Conservation (phyloP, 164 flowering plant genomes). For the Macadamia integrifolia region DNA sequence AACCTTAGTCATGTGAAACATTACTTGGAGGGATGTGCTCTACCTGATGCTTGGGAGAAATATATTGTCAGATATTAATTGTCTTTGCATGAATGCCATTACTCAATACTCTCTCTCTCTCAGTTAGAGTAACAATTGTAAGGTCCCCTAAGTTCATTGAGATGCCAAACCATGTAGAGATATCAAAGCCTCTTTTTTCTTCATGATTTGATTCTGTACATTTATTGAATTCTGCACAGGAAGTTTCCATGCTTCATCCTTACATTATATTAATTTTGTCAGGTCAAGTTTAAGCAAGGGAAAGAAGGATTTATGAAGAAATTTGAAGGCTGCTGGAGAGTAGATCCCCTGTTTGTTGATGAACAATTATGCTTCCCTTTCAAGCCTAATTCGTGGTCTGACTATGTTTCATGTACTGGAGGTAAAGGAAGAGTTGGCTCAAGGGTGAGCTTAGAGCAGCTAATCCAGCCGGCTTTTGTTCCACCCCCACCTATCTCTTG, state of each 20-base stretch:
- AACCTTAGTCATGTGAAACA: too few species aligned
- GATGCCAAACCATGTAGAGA: too few species aligned
- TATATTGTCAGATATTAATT: too few species aligned
- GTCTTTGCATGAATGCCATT: too few species aligned
- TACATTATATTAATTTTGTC: slow-evolving; percentile 11
- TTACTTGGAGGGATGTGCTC: too few species aligned
- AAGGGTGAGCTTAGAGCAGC: slow-evolving; percentile 63
- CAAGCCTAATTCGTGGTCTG: slow-evolving; percentile 56
- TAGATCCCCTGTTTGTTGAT: slow-evolving; percentile 78
- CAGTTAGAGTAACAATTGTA: too few species aligned
- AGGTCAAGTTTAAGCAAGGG: slow-evolving; percentile 93
- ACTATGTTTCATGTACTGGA: slow-evolving; percentile 57
- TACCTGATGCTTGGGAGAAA: too few species aligned
- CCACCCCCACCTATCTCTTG: slow-evolving; percentile 98
- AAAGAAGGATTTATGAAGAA: slow-evolving; percentile 84
- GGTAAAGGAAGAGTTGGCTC: slow-evolving; percentile 93
- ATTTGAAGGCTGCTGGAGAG: slow-evolving; percentile 86
- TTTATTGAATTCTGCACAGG: neutral
- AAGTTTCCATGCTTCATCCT: neutral
- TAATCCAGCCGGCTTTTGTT: slow-evolving; percentile 79
- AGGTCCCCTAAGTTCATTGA: too few species aligned
- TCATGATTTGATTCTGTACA: neutral
- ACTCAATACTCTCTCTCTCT: too few species aligned
- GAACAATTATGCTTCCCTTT: slow-evolving; percentile 56
- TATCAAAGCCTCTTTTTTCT: too few species aligned